Conservation (phyloP, 345 rosid genomes). For the Barbarea vulgaris region DNA sequence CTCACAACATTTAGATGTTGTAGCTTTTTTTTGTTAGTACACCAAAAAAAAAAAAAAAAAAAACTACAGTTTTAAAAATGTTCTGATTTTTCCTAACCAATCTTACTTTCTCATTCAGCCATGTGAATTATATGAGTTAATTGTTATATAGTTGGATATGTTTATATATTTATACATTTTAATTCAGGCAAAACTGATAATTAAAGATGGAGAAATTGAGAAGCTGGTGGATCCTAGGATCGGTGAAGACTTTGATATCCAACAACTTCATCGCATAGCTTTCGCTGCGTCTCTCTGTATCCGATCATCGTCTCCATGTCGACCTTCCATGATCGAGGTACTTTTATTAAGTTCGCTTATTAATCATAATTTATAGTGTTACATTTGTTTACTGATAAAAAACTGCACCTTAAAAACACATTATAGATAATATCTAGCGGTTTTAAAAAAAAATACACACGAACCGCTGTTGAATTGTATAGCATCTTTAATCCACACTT, state of each 20-base stretch:
- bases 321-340: slow-evolving; percentile 92
- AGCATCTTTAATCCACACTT: too few relatives aligned
- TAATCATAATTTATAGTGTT: too few relatives aligned
- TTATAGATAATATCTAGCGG: too few relatives aligned
- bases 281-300: slow-evolving; percentile 90
- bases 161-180: not conserved
- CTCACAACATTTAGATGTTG: slow-evolving; percentile 1
- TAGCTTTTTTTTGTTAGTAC: not conserved
- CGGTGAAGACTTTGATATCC: slow-evolving; percentile 56
- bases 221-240: slow-evolving; percentile 81
- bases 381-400: too few relatives aligned
- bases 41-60: not conserved
- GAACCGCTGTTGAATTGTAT: too few relatives aligned
- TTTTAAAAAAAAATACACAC: too few relatives aligned
- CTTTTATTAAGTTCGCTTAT: slow-evolving; percentile 15
- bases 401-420: too few relatives aligned
- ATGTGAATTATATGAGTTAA: not conserved
- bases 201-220: slow-evolving; percentile 64
- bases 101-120: not conserved
- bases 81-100: not conserved
- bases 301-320: slow-evolving; percentile 73
- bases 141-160: not conserved
- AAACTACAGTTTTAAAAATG: not conserved
- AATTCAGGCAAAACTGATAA: slow-evolving; percentile 72
- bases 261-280: slow-evolving; percentile 65